Conservation (phyloP, 345 rosid genomes). For the Punica granatum region DNA sequence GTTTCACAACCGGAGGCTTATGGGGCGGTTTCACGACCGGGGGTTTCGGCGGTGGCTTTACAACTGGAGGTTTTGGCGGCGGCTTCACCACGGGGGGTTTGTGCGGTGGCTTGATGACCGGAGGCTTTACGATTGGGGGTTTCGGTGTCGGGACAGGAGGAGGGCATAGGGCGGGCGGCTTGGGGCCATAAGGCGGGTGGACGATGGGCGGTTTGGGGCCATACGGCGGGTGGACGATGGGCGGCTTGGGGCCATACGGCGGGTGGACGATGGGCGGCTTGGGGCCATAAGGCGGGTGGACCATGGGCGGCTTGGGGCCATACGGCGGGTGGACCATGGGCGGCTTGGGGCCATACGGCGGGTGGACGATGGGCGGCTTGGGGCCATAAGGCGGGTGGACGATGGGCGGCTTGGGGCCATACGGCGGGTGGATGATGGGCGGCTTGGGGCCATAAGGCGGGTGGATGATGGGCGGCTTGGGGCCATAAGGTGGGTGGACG, state of each 20-base stretch:
- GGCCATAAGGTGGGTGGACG: slow-evolving; percentile 4
- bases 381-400: not conserved
- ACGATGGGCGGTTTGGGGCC: slow-evolving; percentile 12
- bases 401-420: slow-evolving; percentile 9
- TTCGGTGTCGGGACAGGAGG: slow-evolving; percentile 13
- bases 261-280: slow-evolving; percentile 9
- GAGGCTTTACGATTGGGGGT: slow-evolving; percentile 19
- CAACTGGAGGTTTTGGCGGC: not conserved
- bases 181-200: slow-evolving; percentile 7
- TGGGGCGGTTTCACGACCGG: slow-evolving; percentile 3
- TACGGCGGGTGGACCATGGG: not conserved
- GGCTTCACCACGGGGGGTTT: slow-evolving; percentile 9
- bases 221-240: slow-evolving; percentile 2
- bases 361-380: slow-evolving; percentile 13
- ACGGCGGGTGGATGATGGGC: slow-evolving; percentile 5
- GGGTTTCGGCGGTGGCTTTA: slow-evolving; percentile 3
- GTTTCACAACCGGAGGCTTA: slow-evolving; percentile 1
- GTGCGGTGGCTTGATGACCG: slow-evolving; percentile 1
- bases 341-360: not conserved
- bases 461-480: slow-evolving; percentile 14
- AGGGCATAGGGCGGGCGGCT: slow-evolving; percentile 17
- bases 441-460: slow-evolving; percentile 12
- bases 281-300: slow-evolving; percentile 1
- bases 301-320: not conserved
- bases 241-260: slow-evolving; percentile 12